phyloP scores from a whole-genome alignment of 2,329 filamentous ascomycete species.

The Exserohilum turcica region DNA sequence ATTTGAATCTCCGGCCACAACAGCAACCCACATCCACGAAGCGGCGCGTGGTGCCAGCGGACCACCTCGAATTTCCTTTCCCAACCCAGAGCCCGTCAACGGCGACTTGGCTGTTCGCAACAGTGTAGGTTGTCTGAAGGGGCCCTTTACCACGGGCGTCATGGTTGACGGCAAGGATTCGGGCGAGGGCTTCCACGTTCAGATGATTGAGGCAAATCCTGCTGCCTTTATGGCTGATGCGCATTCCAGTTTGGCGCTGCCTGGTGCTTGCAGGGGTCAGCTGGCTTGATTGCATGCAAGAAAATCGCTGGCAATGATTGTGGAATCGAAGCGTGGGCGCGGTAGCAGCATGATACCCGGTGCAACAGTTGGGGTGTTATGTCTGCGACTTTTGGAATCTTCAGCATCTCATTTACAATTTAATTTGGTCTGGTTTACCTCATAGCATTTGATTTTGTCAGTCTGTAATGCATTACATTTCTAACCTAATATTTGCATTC shows the following conservation, averaged over 20 bases:
- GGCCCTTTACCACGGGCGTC: constrained; percentile 33
- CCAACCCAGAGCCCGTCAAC: constrained; percentile 27
- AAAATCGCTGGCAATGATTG: neutral
- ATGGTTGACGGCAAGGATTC: constrained; percentile 54
- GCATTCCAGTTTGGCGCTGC: constrained; percentile 58
- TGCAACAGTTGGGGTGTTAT: too few species aligned
- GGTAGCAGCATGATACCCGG: neutral
- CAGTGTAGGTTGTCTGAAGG: constrained; percentile 33
- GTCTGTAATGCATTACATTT: too few species aligned
- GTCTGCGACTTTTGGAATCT: too few species aligned
- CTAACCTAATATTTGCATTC: too few species aligned
- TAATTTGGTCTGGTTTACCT: too few species aligned
- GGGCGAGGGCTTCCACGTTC: constrained; percentile 57
- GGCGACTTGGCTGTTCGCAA: constrained; percentile 20
- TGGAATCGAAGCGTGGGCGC: neutral
- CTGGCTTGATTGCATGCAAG: constrained; percentile 16
- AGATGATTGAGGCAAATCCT: constrained; percentile 58
- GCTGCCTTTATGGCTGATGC: constrained; percentile 59
- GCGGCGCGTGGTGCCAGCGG: constrained; percentile 54
- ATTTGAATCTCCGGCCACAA: constrained; percentile 58
- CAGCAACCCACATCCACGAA: constrained; percentile 63
- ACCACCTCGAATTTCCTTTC: constrained; percentile 53
- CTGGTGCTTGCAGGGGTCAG: constrained; percentile 62
- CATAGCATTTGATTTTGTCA: too few species aligned
- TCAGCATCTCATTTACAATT: too few species aligned